Percentiles rank a stretch among this genome's conserved stretches.
Evolutionary conservation across 257 asterid species (phyloP).

Genomic region (Coffea eugenioides): DNA sequence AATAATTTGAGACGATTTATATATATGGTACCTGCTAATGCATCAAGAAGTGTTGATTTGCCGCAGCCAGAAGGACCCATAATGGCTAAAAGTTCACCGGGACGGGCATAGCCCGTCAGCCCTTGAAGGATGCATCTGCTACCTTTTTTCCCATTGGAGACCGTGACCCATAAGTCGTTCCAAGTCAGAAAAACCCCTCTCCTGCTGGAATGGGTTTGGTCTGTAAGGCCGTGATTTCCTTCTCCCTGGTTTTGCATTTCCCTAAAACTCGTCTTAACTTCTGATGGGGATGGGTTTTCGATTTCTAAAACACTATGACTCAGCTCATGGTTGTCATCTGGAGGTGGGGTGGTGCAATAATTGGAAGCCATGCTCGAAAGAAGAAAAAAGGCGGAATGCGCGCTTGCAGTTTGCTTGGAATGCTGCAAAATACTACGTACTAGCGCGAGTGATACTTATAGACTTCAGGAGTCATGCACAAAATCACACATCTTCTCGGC

Average conservation of each 20-base stretch:
- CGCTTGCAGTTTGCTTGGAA: no score
- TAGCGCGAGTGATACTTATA: no score
- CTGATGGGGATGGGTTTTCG: neutral
- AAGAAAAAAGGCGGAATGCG: neutral
- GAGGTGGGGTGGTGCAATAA: neutral
- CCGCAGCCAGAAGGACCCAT: constrained; percentile 44
- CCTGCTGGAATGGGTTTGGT: neutral
- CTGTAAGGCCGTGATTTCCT: neutral
- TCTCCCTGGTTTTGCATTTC: neutral
- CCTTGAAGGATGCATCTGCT: constrained; percentile 25
- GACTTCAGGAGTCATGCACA: no score
- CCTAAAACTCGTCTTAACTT: neutral
- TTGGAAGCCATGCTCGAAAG: constrained; percentile 4
- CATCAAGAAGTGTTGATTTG: constrained; percentile 39
- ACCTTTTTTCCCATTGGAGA: constrained; percentile 18
- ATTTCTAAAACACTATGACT: neutral
- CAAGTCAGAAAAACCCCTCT: constrained; percentile 25
- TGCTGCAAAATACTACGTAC: no score
- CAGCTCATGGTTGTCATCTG: neutral
- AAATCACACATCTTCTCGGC: no score
- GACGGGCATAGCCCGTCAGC: constrained; percentile 34
- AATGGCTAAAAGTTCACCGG: constrained; percentile 30
- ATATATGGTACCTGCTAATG: constrained; percentile 25
- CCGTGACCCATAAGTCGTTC: constrained; percentile 32
- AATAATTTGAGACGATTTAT: no score